Conservation (phyloP, 768 basidiomycete genomes). For the Suillus subaureus region DNA sequence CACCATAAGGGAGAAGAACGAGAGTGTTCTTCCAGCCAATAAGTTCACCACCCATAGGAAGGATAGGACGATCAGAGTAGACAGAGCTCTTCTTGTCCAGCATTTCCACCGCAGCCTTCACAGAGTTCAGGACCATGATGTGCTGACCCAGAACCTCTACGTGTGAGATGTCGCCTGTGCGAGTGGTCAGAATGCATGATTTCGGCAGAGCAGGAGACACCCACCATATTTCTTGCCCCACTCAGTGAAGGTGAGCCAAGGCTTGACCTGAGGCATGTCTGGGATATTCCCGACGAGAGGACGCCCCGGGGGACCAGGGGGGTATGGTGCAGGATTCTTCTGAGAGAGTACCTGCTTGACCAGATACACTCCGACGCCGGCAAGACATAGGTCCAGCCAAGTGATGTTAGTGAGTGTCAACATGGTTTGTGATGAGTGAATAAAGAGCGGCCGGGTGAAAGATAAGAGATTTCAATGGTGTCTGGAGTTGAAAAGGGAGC, state of each 20-base stretch:
- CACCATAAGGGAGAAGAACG: slow-evolving; percentile 42
- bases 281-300: slow-evolving; percentile 51
- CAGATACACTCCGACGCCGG: slow-evolving; percentile 30
- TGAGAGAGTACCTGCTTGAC: slow-evolving; percentile 26
- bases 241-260: slow-evolving; percentile 46
- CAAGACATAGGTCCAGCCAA: slow-evolving; percentile 35
- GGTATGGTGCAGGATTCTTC: slow-evolving; percentile 32
- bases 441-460: too few relatives aligned
- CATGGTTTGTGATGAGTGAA: slow-evolving; percentile 15
- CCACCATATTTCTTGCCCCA: slow-evolving; percentile 52
- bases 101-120: slow-evolving; percentile 52
- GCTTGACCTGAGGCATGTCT: slow-evolving; percentile 49
- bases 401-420: slow-evolving; percentile 22
- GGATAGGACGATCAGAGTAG: slow-evolving; percentile 66
- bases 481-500: neutral
- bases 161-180: slow-evolving; percentile 59
- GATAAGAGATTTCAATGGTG: neutral
- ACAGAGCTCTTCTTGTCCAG: slow-evolving; percentile 67
- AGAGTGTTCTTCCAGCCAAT: slow-evolving; percentile 38
- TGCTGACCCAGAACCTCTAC: slow-evolving; percentile 62
- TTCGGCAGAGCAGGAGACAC: neutral
- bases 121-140: slow-evolving; percentile 57
- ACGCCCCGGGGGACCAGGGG: slow-evolving; percentile 48
- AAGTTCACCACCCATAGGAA: slow-evolving; percentile 43
- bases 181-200: neutral